Evolutionary conservation across 345 rosid genomes (phyloP).

Genomic region (Durio zibethinus): DNA sequence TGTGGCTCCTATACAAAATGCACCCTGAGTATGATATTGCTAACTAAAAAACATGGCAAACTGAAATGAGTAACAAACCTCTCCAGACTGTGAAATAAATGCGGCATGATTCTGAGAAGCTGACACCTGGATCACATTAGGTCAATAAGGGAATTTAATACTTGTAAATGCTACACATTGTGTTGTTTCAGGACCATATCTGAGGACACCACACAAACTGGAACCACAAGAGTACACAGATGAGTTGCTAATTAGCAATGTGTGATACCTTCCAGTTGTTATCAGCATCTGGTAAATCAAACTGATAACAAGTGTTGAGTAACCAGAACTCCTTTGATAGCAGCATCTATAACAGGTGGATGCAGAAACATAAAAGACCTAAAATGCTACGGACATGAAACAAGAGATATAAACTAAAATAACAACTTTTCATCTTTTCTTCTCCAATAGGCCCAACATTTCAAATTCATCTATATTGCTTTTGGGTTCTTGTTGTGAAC

Average conservation of each 20-base stretch:
- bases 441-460: neutral
- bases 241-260: too few relatives aligned
- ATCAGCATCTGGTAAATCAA: constrained; percentile 73
- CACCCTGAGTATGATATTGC: too few relatives aligned
- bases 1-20: too few relatives aligned
- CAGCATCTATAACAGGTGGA: neutral
- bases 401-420: neutral
- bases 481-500: neutral
- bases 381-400: neutral
- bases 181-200: too few relatives aligned
- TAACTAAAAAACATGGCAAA: too few relatives aligned
- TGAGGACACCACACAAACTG: too few relatives aligned
- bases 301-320: constrained; percentile 15
- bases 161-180: constrained; percentile 73
- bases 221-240: too few relatives aligned
- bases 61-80: too few relatives aligned
- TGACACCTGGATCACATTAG: constrained; percentile 71
- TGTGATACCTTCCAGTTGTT: too few relatives aligned
- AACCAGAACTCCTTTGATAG: neutral
- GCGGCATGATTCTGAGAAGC: constrained; percentile 92
- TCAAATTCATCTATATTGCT: neutral
- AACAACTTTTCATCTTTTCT: neutral
- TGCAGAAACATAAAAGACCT: neutral
- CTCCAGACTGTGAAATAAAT: constrained; percentile 76
- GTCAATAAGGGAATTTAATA: constrained; percentile 56